Evolutionary conservation across 1,284 basidiomycete genomes (phyloP), one percentile per base, ranked within the genome.

Genomic region (Ceratobasidium sp.): DNA sequence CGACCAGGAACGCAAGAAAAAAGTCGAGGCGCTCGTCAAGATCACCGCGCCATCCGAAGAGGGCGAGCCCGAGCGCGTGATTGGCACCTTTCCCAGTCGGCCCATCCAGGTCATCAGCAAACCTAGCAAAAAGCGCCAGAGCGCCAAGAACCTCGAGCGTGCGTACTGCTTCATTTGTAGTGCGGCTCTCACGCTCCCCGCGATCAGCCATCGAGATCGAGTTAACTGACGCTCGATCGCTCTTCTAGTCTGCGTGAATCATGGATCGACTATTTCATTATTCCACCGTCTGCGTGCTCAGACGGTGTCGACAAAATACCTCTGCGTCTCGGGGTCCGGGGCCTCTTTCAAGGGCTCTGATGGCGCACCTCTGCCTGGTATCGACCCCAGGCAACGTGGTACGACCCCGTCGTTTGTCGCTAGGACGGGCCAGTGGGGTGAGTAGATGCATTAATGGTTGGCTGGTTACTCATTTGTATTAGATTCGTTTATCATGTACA

Each of bases 51-150:
- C 88, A 80, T 93, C 92, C 78, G 88, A 94, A 81, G 78, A 79
- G 25, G 77, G 76, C 34, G 91, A 92, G 84, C 89, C 90, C 80
- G 89, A 95, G 85, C 87, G 93, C 80, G 87, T 96, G 75, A 89
- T 98, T 81, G 95, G 95, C 59, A 88, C 91, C 34, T 97, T 97
- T 86, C 91, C 94, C 73, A 95, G 93, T 80, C 91, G 93, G 68
- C 92, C 96, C 44, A 98, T 99, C 88, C 97, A 97, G 84, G 95
- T 99, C 81, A 98, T 99, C 85, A 95, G 93, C 84, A 97, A 97
- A 84, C 95, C 95, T 2, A 95, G 93, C 87, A 98, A 98, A 88
- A 98, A 98, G 88, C 89, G 95, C 81, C 95, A 96, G 83, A 95
- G 91, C 82, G 93, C 92, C 78, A 96, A 97, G 87, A 96, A 96